Conservation (phyloP, 176 grass and related monocot species). For the Carex parvula region DNA sequence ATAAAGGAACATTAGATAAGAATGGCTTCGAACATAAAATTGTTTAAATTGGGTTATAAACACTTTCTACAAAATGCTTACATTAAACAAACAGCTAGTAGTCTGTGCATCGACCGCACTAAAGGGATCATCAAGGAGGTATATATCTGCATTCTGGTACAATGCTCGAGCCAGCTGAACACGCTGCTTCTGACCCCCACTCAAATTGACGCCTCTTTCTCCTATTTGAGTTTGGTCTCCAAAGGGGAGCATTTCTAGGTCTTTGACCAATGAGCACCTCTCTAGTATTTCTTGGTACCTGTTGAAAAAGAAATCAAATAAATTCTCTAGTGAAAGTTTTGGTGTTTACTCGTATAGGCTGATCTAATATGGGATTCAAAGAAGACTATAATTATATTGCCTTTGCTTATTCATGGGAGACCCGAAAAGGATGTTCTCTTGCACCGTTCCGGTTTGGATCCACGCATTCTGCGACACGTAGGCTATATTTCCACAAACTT, state of each 20-base stretch:
- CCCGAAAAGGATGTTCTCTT: slow-evolving; percentile 90
- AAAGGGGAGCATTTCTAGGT: slow-evolving; percentile 69
- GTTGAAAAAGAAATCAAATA: slow-evolving; percentile 1
- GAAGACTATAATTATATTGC: background rate
- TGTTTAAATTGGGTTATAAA: background rate
- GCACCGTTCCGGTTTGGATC: slow-evolving; percentile 86
- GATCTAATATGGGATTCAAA: background rate
- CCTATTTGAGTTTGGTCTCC: slow-evolving; percentile 81
- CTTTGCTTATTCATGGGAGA: slow-evolving; percentile 59
- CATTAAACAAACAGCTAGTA: slow-evolving; percentile 76
- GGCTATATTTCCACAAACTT: slow-evolving; percentile 68
- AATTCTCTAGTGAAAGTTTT: background rate
- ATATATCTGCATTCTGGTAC: slow-evolving; percentile 80
- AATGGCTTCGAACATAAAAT: background rate
- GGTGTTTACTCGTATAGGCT: background rate
- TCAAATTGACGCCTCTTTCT: slow-evolving; percentile 88
- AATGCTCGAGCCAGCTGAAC: slow-evolving; percentile 87
- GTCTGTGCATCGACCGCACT: slow-evolving; percentile 94
- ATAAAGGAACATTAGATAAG: background rate
- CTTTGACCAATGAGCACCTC: slow-evolving; percentile 68
- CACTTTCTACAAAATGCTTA: slow-evolving; percentile 16
- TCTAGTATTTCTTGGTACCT: slow-evolving; percentile 61
- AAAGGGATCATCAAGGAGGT: slow-evolving; percentile 95
- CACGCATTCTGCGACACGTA: slow-evolving; percentile 92
- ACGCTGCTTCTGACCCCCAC: slow-evolving; percentile 92